A percentile compares a stretch with the other conserved stretches of the same genome.
Evolutionary conservation across 495 filamentous ascomycete species (phyloP).

Genomic region (Neurospora intermedia): DNA sequence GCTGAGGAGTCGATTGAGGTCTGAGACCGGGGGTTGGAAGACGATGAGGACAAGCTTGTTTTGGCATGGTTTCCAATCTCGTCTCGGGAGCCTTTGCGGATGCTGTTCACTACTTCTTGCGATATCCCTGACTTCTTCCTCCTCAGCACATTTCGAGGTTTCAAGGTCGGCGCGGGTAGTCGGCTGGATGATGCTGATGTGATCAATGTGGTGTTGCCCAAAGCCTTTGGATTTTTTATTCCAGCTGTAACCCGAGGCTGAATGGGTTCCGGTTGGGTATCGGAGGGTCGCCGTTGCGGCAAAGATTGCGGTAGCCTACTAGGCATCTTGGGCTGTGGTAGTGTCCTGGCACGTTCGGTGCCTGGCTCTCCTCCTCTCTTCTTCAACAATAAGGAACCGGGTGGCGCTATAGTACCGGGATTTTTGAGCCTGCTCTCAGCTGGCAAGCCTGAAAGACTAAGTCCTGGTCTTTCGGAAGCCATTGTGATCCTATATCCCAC

Average conservation of each 20-base stretch:
- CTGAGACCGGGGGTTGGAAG: constrained; percentile 26
- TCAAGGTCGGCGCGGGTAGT: constrained; percentile 11
- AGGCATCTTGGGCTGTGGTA: constrained; percentile 21
- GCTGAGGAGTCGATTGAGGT: constrained; percentile 17
- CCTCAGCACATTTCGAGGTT: constrained; percentile 31
- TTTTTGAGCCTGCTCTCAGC: constrained; percentile 10
- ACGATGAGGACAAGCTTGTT: constrained; percentile 25
- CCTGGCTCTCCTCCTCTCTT: constrained; percentile 13
- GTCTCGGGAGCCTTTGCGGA: constrained; percentile 20
- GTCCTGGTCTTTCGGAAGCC: constrained; percentile 19
- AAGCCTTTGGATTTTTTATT: constrained; percentile 9
- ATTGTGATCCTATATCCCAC: constrained; percentile 17
- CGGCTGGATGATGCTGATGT: constrained; percentile 9
- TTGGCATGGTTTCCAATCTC: constrained; percentile 15
- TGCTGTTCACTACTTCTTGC: constrained; percentile 20
- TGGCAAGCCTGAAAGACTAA: constrained; percentile 10
- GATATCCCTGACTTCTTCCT: constrained; percentile 38
- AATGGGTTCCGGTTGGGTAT: constrained; percentile 14
- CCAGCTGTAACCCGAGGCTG: constrained; percentile 19
- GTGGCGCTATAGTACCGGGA: constrained; percentile 4
- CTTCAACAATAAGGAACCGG: constrained; percentile 2
- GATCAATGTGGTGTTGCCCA: constrained; percentile 1
- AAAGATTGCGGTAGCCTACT: constrained; percentile 28
- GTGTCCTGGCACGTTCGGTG: constrained; percentile 16
- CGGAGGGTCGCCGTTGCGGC: constrained; percentile 17